Conservation (phyloP, 2,329 filamentous ascomycete species). For the Zopfia rhizophila region DNA sequence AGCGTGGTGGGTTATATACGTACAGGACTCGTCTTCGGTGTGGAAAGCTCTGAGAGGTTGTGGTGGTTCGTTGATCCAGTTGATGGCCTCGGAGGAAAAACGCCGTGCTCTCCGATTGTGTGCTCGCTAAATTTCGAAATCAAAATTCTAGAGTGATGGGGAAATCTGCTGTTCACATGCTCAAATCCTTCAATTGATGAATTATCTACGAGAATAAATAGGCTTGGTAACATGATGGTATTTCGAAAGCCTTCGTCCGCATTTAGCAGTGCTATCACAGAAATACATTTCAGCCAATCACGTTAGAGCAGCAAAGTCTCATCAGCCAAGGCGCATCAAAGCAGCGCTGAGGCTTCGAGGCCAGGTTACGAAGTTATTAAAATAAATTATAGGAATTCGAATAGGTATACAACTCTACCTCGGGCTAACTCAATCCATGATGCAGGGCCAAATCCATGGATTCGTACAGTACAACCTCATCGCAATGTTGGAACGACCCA, state of each 20-base stretch:
- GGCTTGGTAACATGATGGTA: no score
- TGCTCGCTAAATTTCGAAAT: slow-evolving; percentile 24
- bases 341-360: background rate
- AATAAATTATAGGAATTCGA: background rate
- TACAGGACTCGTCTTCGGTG: slow-evolving; percentile 40
- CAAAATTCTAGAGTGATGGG: slow-evolving; percentile 15
- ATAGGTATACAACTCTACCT: background rate
- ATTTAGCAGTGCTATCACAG: no score
- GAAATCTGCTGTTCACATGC: background rate
- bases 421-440: background rate
- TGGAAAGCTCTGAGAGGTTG: slow-evolving; percentile 32
- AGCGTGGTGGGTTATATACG: slow-evolving; percentile 28
- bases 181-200: background rate
- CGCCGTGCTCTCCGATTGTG: slow-evolving; percentile 31
- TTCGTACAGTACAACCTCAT: no score
- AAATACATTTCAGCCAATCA: slow-evolving; percentile 24
- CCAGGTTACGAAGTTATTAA: background rate
- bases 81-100: slow-evolving; percentile 30
- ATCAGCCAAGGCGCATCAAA: slow-evolving; percentile 1
- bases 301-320: slow-evolving; percentile 1
- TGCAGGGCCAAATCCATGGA: background rate
- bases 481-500: no score
- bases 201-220: background rate
- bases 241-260: no score
- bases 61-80: slow-evolving; percentile 34